Percentiles rank a stretch among this genome's conserved stretches.
Conservation (phyloP, 2,329 filamentous ascomycete species). For the Pezicula radicicola region DNA sequence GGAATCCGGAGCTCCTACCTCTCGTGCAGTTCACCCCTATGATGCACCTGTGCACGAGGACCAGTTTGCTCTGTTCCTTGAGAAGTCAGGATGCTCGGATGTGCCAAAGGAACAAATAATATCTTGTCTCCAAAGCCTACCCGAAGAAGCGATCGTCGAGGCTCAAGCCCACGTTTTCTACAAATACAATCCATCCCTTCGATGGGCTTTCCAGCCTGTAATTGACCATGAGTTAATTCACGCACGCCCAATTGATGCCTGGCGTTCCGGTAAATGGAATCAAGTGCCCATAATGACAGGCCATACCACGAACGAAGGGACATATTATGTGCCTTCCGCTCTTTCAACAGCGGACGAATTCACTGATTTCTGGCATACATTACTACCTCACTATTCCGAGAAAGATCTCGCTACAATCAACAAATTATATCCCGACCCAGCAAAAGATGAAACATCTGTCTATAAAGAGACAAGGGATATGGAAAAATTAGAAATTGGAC, state of each 20-base stretch:
- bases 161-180: conserved; percentile 42
- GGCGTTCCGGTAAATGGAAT: conserved; percentile 48
- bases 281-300: conserved; percentile 62
- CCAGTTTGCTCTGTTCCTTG: conserved; percentile 52
- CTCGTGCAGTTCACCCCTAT: conserved; percentile 48
- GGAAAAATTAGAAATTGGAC: conserved; percentile 34
- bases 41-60: conserved; percentile 53
- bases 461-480: conserved; percentile 35
- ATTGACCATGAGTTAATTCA: conserved; percentile 59
- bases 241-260: conserved; percentile 52
- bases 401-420: conserved; percentile 52
- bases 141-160: conserved; percentile 31
- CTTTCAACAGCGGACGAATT: conserved; percentile 51
- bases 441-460: conserved; percentile 31
- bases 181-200: conserved; percentile 37
- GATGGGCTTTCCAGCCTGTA: conserved; percentile 66
- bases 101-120: conserved; percentile 44
- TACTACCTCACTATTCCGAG: conserved; percentile 54
- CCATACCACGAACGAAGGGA: conserved; percentile 65
- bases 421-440: conserved; percentile 58
- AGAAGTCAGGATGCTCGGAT: conserved; percentile 34
- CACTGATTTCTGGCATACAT: conserved; percentile 52
- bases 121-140: conserved; percentile 41
- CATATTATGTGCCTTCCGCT: conserved; percentile 51
- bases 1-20: conserved; percentile 51